Evolutionary conservation across 176 grass and related monocot genomes (phyloP).

Genomic region (Cenchrus americanus): DNA sequence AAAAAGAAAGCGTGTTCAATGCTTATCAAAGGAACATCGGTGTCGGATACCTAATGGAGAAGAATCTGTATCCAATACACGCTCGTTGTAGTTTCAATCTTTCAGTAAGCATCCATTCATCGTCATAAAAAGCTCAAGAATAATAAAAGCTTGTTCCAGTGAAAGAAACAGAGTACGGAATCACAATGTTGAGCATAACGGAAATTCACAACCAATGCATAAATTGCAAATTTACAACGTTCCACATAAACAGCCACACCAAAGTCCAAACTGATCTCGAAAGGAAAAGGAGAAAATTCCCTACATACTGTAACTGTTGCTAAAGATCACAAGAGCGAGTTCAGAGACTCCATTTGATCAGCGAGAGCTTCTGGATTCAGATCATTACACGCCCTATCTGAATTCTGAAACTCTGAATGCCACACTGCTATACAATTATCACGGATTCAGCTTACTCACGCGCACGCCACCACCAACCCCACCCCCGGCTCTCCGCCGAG

Average conservation of each 20-base stretch:
- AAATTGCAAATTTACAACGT: background rate
- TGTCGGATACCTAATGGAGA: background rate
- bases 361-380: constrained; percentile 1
- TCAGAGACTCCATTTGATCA: background rate
- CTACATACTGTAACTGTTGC: background rate
- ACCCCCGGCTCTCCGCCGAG: background rate
- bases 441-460: background rate
- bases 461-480: background rate
- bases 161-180: constrained; percentile 1
- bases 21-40: background rate
- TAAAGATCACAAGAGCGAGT: background rate
- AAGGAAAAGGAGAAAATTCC: background rate
- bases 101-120: background rate
- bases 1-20: background rate
- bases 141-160: background rate
- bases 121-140: background rate
- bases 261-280: background rate
- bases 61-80: background rate
- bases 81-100: background rate
- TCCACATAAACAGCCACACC: background rate
- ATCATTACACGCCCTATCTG: background rate
- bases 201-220: background rate
- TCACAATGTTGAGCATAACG: background rate
- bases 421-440: background rate
- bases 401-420: constrained; percentile 20